A percentile compares a stretch with the other conserved stretches of the same genome.
These are phyloP conservation scores for Xerocomellus chrysenteron DNA, from an alignment of 768 basidiomycete species.

Conservation along the genomic window DNA sequence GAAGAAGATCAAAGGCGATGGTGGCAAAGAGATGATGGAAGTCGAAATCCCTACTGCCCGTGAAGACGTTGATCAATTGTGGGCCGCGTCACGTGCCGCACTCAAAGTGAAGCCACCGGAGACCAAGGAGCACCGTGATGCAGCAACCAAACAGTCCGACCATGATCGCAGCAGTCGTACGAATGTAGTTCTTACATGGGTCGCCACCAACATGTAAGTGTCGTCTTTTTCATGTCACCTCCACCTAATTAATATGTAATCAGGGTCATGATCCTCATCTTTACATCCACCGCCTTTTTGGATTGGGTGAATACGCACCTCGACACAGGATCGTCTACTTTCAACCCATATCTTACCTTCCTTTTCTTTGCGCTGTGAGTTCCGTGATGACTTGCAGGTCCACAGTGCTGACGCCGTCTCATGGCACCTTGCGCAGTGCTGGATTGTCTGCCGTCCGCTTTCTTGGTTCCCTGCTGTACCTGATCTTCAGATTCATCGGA, in stretches of 20 bases:
- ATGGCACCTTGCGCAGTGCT: slow-evolving; percentile 45
- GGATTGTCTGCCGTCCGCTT: slow-evolving; percentile 81
- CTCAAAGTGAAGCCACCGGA: slow-evolving; percentile 68
- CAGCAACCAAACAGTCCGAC: slow-evolving; percentile 87
- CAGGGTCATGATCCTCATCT: slow-evolving; percentile 69
- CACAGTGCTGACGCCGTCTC: slow-evolving; percentile 3
- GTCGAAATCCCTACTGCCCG: slow-evolving; percentile 78
- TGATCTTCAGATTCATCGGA: slow-evolving; percentile 73
- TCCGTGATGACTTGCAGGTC: not conserved
- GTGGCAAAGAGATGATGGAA: slow-evolving; percentile 85
- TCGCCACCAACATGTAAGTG: slow-evolving; percentile 80
- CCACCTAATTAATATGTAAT: not conserved
- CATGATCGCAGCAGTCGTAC: slow-evolving; percentile 82
- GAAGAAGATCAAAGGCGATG: slow-evolving; percentile 82
- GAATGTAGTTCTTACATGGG: slow-evolving; percentile 81
- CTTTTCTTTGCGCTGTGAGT: slow-evolving; percentile 67
- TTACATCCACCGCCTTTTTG: slow-evolving; percentile 75
- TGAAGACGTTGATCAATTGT: slow-evolving; percentile 87
- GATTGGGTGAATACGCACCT: slow-evolving; percentile 68
- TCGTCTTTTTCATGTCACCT: not conserved
- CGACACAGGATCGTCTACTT: slow-evolving; percentile 48
- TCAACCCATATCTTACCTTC: slow-evolving; percentile 89
- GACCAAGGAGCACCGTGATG: slow-evolving; percentile 78
- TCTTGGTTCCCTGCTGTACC: slow-evolving; percentile 73
- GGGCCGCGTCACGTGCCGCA: slow-evolving; percentile 72